Evolutionary conservation across 1,284 basidiomycete genomes (phyloP), one percentile per base, ranked within the genome.

Genomic region (Tilletia caries): DNA sequence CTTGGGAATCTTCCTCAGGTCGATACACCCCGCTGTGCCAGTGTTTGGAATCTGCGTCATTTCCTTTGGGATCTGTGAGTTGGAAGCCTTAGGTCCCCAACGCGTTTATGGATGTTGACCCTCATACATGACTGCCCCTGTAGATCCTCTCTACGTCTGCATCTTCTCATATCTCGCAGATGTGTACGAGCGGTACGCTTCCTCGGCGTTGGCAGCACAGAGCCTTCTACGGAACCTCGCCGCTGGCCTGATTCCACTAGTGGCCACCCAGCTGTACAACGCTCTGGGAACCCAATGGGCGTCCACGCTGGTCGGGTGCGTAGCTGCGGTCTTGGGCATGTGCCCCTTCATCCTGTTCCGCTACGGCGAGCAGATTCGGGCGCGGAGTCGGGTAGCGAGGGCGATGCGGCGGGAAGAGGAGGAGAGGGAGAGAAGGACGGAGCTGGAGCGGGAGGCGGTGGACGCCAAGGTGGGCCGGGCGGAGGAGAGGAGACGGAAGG

Each of bases 291-390:
- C 78, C 25, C 79, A 71, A 66, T 74, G 76, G 3, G 82, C 82
- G 4, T 77, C 79, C 2, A 77, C 80, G 20, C 65, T 83, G 41
- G 67, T 83, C 18, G 82, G 74, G 0, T 71, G 71, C 32, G 74
- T 82, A 25, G 77, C 75, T 2, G 60, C 68, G 8, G 32, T 75
- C 32, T 62, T 83, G 3, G 80, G 81, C 12, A 66, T 76, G 2
- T 71, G 78, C 2, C 82, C 82, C 0, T 83, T 82, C 46, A 68
- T 79, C 6, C 73, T 83, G 41, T 67, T 80, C 44, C 67, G 64
- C 29, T 82, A 72, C 50, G 82, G 82, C 4, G 75, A 70, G n/a
- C 66, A 58, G 1, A 80, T 83, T 25, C 67, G 82, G 5, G 71
- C 67, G 25, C 62, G 67, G 5, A 70, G 67, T 37, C 44, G 71